phyloP scores from a whole-genome alignment of 1,284 basidiomycete species.

The Ustilago lituana region DNA sequence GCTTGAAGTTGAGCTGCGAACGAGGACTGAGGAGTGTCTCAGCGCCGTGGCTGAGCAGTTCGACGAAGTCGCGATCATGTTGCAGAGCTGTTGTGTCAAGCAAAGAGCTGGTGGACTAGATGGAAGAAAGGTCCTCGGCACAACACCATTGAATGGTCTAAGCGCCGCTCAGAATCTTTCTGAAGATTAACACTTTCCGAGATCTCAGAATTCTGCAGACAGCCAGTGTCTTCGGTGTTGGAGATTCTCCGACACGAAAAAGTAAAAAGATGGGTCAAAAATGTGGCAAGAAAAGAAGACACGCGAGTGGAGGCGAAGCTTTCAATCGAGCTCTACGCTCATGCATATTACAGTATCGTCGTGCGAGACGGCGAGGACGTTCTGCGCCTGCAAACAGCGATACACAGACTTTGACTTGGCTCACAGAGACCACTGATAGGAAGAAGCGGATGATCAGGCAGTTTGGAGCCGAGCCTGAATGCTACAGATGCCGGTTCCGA shows the following conservation, averaged over 20 bases:
- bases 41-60: neutral
- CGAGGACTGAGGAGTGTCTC: neutral
- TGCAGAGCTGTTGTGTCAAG: neutral
- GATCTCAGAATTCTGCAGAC: no score
- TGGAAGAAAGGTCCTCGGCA: neutral
- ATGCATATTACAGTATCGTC: no score
- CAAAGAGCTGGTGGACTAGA: no score
- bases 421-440: no score
- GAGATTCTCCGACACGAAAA: no score
- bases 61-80: conserved; percentile 17
- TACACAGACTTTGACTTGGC: no score
- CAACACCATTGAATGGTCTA: conserved; percentile 7
- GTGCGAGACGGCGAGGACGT: no score
- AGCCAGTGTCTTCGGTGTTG: no score
- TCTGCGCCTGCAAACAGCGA: no score
- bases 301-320: conserved; percentile 3
- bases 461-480: no score
- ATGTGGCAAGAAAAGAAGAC: neutral
- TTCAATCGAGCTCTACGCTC: neutral
- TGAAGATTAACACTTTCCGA: conserved; percentile 16
- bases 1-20: neutral
- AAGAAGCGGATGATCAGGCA: no score
- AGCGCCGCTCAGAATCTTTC: neutral
- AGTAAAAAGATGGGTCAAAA: neutral
- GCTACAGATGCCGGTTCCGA: no score